Percentiles rank a stretch among this genome's conserved stretches.
These are phyloP conservation scores for Sporothrix curviconia DNA, from an alignment of 2,329 filamentous ascomycete genomes.

Conservation along the genomic window DNA sequence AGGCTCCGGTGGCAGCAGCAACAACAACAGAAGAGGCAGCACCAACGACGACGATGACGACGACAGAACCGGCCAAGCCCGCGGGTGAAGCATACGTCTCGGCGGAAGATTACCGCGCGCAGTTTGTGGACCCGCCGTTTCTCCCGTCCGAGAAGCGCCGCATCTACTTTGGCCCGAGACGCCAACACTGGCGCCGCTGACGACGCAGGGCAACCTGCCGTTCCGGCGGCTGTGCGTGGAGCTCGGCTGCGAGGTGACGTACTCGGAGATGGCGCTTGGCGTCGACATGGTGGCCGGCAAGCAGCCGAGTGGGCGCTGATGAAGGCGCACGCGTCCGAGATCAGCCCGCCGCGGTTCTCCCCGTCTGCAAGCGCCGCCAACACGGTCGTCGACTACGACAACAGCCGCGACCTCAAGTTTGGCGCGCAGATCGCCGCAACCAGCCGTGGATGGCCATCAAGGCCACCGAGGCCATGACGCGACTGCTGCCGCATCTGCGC, in stretches of 20 bases:
- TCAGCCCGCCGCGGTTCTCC: constrained; percentile 61
- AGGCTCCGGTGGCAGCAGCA: constrained; percentile 15
- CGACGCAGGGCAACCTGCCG: constrained; percentile 92
- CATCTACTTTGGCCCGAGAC: constrained; percentile 92
- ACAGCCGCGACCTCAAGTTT: constrained; percentile 76
- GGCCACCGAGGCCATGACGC: constrained; percentile 72
- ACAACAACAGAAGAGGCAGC: constrained; percentile 21
- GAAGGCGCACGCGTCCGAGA: constrained; percentile 83
- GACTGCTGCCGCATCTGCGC: constrained; percentile 73
- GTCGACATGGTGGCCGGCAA: constrained; percentile 83
- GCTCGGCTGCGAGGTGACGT: constrained; percentile 85
- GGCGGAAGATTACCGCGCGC: constrained; percentile 67
- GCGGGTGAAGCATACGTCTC: constrained; percentile 10
- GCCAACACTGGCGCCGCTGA: constrained; percentile 86
- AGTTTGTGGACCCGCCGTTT: constrained; percentile 79
- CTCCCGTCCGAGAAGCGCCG: constrained; percentile 87
- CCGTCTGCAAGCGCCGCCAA: constrained; percentile 23
- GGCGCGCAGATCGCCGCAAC: constrained; percentile 86
- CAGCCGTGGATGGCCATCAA: constrained; percentile 89
- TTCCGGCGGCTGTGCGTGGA: constrained; percentile 87
- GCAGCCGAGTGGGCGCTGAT: constrained; percentile 90
- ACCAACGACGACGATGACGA: constrained; percentile 20
- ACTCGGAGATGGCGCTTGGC: constrained; percentile 97
- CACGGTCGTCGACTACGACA: constrained; percentile 63
- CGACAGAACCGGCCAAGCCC: constrained; percentile 14